phyloP scores from a whole-genome alignment of 2,329 filamentous ascomycete species.

The Stemphylium lycopersici region DNA sequence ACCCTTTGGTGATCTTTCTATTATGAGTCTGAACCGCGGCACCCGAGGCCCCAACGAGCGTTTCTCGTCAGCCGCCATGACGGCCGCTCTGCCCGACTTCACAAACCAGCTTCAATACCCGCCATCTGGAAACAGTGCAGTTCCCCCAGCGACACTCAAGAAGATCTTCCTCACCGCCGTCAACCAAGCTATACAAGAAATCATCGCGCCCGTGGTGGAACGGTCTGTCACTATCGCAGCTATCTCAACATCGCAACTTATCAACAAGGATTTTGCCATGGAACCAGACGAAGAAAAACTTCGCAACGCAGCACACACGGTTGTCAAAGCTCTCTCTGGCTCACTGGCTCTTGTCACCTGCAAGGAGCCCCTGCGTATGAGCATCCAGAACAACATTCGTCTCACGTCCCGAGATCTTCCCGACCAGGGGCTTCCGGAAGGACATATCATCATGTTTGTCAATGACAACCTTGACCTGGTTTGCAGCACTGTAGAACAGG shows the following conservation, averaged over 20 bases:
- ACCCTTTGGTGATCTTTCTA: constrained; percentile 78
- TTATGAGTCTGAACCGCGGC: constrained; percentile 65
- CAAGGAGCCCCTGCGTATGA: constrained; percentile 94
- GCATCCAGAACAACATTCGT: constrained; percentile 98
- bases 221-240: constrained; percentile 97
- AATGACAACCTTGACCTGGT: constrained; percentile 96
- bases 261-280: constrained; percentile 94
- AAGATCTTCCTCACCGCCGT: constrained; percentile 85
- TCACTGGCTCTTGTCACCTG: constrained; percentile 96
- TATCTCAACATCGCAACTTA: constrained; percentile 93
- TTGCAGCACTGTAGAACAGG: constrained; percentile 92
- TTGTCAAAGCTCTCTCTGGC: constrained; percentile 93
- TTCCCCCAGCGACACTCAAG: constrained; percentile 66
- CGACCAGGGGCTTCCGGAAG: constrained; percentile 82
- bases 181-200: constrained; percentile 89
- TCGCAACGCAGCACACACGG: constrained; percentile 83
- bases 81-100: constrained; percentile 83
- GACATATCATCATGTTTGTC: constrained; percentile 96
- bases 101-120: constrained; percentile 80
- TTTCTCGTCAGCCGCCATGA: constrained; percentile 77
- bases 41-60: constrained; percentile 69
- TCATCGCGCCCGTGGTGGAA: constrained; percentile 96
- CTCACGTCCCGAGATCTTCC: constrained; percentile 71
- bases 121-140: constrained; percentile 71
- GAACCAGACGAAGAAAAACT: constrained; percentile 89